Evolutionary conservation across 2,329 filamentous ascomycete species (phyloP).

Genomic region (Peltaster fructicola): DNA sequence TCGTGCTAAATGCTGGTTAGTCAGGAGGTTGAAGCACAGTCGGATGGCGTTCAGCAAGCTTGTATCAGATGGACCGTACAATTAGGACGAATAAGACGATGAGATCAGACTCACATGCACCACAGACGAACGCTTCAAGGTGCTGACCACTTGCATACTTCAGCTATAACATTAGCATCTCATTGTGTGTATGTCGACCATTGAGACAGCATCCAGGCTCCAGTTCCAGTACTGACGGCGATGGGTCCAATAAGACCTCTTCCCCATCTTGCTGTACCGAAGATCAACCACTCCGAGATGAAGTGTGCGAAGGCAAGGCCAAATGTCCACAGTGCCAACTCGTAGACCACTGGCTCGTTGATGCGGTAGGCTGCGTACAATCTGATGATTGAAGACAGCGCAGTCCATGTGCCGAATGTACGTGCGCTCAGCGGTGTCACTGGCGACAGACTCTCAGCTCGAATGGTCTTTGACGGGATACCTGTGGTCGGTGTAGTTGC

Average conservation of each 20-base stretch:
- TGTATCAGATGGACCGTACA: too few species aligned
- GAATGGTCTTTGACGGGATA: conserved; percentile 19
- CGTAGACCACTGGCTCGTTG: conserved; percentile 52
- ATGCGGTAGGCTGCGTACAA: conserved; percentile 76
- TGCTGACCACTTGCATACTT: too few species aligned
- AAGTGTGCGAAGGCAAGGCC: conserved; percentile 63
- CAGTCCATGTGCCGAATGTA: conserved; percentile 77
- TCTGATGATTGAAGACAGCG: conserved; percentile 58
- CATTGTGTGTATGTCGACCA: too few species aligned
- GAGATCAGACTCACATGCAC: too few species aligned
- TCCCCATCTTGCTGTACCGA: conserved; percentile 53
- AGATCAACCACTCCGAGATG: conserved; percentile 62
- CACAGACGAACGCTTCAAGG: too few species aligned
- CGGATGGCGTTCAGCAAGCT: too few species aligned
- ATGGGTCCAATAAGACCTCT: conserved; percentile 42
- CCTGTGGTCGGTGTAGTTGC: conserved; percentile 13
- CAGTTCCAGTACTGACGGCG: conserved; percentile 35
- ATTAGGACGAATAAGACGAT: too few species aligned
- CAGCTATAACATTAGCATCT: too few species aligned
- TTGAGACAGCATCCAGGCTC: conserved; percentile 48
- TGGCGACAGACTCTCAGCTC: conserved; percentile 23
- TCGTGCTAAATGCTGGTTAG: too few species aligned
- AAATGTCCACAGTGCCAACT: conserved; percentile 69
- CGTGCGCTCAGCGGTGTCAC: conserved; percentile 61
- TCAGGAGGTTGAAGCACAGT: too few species aligned